Conservation (phyloP, 352 stramenopile species). For the Phytopythium delawarense region DNA sequence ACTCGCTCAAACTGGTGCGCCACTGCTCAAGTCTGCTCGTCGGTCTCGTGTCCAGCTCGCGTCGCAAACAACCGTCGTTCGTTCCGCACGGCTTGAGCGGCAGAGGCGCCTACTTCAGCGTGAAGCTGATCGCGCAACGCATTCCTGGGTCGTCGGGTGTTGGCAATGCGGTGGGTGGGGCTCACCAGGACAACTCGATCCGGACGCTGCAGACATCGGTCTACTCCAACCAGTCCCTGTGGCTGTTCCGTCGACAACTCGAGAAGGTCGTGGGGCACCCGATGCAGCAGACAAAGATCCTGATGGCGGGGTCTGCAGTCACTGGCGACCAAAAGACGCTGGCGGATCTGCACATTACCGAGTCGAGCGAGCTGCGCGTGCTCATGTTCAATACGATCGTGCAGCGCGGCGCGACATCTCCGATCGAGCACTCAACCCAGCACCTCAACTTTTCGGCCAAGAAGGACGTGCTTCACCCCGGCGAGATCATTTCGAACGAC, state of each 20-base stretch:
- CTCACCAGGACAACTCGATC: conserved; percentile 46
- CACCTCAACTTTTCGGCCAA: conserved; percentile 22
- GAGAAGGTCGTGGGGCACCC: conserved; percentile 68
- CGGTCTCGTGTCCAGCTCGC: conserved; percentile 54
- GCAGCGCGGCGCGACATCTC: conserved; percentile 29
- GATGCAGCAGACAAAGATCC: conserved; percentile 79
- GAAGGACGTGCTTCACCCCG: conserved; percentile 41
- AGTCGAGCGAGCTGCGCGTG: conserved; percentile 71
- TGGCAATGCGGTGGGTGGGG: conserved; percentile 13
- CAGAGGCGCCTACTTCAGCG: conserved; percentile 66
- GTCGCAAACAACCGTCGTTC: conserved; percentile 39
- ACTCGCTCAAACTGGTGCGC: conserved; percentile 67
- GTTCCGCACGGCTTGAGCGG: conserved; percentile 65
- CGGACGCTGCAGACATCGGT: conserved; percentile 52
- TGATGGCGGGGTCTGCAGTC: conserved; percentile 59
- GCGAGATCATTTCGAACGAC: conserved; percentile 59
- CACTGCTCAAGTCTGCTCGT: conserved; percentile 71
- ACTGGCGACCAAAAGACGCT: conserved; percentile 80
- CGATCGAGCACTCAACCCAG: conserved; percentile 28
- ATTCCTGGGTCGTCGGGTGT: conserved; percentile 51
- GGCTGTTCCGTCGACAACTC: conserved; percentile 66
- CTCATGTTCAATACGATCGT: conserved; percentile 84
- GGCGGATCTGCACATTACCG: conserved; percentile 69
- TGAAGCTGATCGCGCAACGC: conserved; percentile 78
- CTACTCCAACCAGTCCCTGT: conserved; percentile 78